These are phyloP conservation scores for Exophiala dermatitidis DNA, from an alignment of 2,329 filamentous ascomycete genomes.

Conservation along the genomic window DNA sequence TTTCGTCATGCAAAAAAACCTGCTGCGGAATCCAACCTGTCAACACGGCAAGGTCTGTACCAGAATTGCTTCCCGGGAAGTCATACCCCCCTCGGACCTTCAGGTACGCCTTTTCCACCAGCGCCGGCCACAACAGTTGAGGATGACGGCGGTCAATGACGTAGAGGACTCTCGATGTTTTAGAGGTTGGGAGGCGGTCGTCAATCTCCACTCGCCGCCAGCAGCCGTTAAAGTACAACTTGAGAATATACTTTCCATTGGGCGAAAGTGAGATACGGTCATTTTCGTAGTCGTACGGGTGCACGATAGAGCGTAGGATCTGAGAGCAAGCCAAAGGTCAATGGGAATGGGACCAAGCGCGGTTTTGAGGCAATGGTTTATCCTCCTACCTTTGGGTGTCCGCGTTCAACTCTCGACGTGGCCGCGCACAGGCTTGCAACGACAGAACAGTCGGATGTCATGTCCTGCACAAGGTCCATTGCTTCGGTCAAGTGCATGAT, in stretches of 20 bases:
- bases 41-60: conserved; percentile 85
- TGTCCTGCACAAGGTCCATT: conserved; percentile 86
- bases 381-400: conserved; percentile 55
- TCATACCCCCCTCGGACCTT: conserved; percentile 95
- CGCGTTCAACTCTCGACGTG: conserved; percentile 61
- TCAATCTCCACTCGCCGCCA: conserved; percentile 82
- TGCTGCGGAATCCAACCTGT: conserved; percentile 98
- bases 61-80: conserved; percentile 94
- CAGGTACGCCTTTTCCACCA: conserved; percentile 92
- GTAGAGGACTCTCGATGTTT: conserved; percentile 67
- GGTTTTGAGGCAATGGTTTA: too few relatives aligned
- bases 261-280: conserved; percentile 57
- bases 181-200: conserved; percentile 74
- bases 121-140: conserved; percentile 77
- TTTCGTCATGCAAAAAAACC: conserved; percentile 80
- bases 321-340: conserved; percentile 31
- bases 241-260: conserved; percentile 83
- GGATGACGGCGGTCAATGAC: conserved; percentile 81
- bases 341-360: too few relatives aligned
- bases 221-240: conserved; percentile 94
- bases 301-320: conserved; percentile 65
- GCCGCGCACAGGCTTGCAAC: conserved; percentile 88
- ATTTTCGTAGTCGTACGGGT: conserved; percentile 60
- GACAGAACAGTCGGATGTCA: conserved; percentile 93
- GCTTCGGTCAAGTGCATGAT: conserved; percentile 50